These are phyloP conservation scores for Clitopilus hobsonii DNA, from an alignment of 768 basidiomycete species.

Conservation along the genomic window DNA sequence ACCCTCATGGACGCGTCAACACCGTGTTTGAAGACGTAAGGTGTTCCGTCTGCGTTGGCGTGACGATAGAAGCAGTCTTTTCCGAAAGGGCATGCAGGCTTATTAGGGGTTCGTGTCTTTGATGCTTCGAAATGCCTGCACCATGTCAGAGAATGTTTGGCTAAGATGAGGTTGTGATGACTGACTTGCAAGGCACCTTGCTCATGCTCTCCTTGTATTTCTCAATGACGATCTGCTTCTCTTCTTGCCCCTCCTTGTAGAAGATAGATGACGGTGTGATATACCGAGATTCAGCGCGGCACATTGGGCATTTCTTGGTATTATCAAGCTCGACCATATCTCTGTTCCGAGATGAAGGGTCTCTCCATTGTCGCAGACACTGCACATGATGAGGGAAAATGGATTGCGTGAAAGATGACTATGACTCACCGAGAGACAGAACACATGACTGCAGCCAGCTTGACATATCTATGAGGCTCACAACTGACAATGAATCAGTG, in stretches of 20 bases:
- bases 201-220: constrained; percentile 74
- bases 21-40: constrained; percentile 50
- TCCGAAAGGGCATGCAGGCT: constrained; percentile 73
- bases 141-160: background rate
- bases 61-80: constrained; percentile 81
- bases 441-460: constrained; percentile 76
- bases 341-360: constrained; percentile 43
- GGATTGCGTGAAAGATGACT: background rate
- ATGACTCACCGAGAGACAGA: constrained; percentile 60
- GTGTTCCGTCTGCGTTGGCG: constrained; percentile 59
- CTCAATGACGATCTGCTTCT: constrained; percentile 46
- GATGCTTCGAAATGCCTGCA: constrained; percentile 61
- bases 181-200: constrained; percentile 62
- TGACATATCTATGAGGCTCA: background rate
- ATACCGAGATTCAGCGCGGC: constrained; percentile 61
- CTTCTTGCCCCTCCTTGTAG: constrained; percentile 46
- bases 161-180: constrained; percentile 9
- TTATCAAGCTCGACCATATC: constrained; percentile 52
- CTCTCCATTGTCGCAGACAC: constrained; percentile 82
- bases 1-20: constrained; percentile 52
- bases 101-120: constrained; percentile 25
- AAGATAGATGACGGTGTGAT: constrained; percentile 73
- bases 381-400: constrained; percentile 18
- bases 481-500: background rate
- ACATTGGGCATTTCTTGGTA: constrained; percentile 78